Evolutionary conservation across 345 rosid species (phyloP).

Genomic region (Laguncularia racemosa): DNA sequence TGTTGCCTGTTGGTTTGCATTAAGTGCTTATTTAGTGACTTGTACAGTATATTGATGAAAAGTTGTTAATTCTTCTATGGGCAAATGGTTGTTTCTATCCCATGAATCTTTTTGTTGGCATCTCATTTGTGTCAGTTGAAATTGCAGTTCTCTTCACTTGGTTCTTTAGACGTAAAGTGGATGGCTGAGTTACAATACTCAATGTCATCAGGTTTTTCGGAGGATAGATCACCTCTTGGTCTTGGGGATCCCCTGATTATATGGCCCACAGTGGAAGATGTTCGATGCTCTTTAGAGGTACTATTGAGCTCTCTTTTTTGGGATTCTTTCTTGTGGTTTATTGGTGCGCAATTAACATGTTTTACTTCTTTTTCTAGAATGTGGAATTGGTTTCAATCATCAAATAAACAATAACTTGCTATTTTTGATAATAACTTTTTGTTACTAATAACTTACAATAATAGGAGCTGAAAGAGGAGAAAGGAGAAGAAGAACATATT

Average conservation of each 20-base stretch:
- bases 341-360: neutral
- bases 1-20: no score
- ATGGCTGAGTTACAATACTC: constrained; percentile 76
- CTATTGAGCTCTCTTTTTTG: constrained; percentile 8
- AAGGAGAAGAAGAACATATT: neutral
- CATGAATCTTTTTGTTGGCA: neutral
- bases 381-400: no score
- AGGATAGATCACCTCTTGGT: constrained; percentile 75
- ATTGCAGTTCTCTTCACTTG: constrained; percentile 88
- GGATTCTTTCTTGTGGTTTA: constrained; percentile 1
- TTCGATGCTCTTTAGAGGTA: constrained; percentile 93
- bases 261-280: constrained; percentile 95
- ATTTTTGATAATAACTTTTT: no score
- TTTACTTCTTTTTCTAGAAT: no score
- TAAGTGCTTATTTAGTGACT: no score
- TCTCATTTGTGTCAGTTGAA: constrained; percentile 4
- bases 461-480: no score
- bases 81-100: neutral
- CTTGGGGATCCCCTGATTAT: constrained; percentile 67
- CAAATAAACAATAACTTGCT: no score
- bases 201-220: constrained; percentile 72
- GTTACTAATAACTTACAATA: no score
- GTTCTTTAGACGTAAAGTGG: constrained; percentile 95
- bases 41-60: no score
- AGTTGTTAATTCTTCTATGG: no score